phyloP scores from a whole-genome alignment of 116 monocot genomes.

The Papilionanthe hybrid region DNA sequence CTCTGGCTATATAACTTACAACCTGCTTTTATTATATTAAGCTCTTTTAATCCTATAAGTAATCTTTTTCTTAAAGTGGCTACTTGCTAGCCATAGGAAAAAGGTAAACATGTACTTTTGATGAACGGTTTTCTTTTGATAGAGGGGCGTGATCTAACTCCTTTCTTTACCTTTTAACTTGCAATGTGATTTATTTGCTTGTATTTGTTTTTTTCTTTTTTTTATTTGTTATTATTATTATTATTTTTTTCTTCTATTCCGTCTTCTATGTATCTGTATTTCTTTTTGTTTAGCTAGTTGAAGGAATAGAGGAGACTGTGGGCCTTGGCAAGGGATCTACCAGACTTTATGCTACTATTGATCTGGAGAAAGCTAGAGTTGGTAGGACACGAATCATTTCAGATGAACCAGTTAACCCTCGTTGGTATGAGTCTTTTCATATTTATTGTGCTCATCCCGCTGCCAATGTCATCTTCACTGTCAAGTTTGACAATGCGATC shows the following conservation, averaged over 20 bases:
- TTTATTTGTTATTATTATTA: background rate
- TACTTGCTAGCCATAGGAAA: no score
- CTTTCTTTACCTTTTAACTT: background rate
- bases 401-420: constrained; percentile 25
- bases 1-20: no score
- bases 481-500: constrained; percentile 21
- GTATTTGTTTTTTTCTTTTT: background rate
- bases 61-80: no score
- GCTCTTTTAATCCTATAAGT: background rate
- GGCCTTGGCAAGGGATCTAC: constrained; percentile 28
- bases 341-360: constrained; percentile 23
- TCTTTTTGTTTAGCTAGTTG: constrained; percentile 17
- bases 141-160: background rate
- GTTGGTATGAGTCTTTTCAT: constrained; percentile 29
- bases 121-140: background rate
- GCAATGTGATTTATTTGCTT: background rate
- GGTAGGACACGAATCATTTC: constrained; percentile 19
- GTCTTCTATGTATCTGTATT: background rate
- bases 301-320: constrained; percentile 22
- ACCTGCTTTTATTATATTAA: background rate
- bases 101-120: no score
- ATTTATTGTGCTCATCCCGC: constrained; percentile 22
- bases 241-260: background rate
- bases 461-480: constrained; percentile 22
- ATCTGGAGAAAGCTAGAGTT: constrained; percentile 27